phyloP scores from a whole-genome alignment of 495 filamentous ascomycete species.

The Hypoxylon rickii region DNA sequence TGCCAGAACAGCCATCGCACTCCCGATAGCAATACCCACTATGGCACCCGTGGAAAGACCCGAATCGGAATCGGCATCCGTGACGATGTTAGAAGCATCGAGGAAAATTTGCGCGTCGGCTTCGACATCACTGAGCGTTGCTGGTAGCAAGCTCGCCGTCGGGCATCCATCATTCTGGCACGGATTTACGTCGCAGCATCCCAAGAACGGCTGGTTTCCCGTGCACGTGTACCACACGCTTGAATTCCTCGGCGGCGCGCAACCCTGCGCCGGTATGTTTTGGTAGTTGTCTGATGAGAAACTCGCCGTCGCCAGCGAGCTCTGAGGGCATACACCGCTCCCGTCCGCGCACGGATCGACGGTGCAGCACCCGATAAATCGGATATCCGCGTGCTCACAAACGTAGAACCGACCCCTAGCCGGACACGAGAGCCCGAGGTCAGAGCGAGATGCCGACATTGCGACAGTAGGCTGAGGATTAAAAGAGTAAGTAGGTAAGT shows the following conservation, averaged over 20 bases:
- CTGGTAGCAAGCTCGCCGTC: constrained; percentile 19
- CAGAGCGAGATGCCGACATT: constrained; percentile 14
- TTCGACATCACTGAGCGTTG: constrained; percentile 19
- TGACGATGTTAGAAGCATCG: background rate
- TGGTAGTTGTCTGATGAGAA: constrained; percentile 30
- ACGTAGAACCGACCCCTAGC: constrained; percentile 29
- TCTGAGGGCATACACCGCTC: constrained; percentile 24
- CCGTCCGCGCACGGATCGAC: constrained; percentile 34
- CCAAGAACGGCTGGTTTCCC: constrained; percentile 24
- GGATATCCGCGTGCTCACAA: constrained; percentile 20
- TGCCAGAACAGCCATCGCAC: constrained; percentile 21
- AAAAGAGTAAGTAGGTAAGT: background rate
- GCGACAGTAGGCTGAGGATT: constrained; percentile 2
- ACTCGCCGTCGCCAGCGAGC: constrained; percentile 10
- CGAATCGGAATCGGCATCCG: constrained; percentile 4
- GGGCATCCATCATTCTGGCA: constrained; percentile 31
- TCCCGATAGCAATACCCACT: constrained; percentile 26
- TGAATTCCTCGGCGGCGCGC: constrained; percentile 18
- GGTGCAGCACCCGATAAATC: constrained; percentile 32
- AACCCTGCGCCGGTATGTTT: constrained; percentile 21
- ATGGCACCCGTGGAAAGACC: constrained; percentile 20
- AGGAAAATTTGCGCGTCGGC: constrained; percentile 22
- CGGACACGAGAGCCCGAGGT: constrained; percentile 32
- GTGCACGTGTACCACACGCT: constrained; percentile 28
- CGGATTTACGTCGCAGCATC: constrained; percentile 24